Evolutionary conservation across 2,329 filamentous ascomycete genomes (phyloP).

Genomic region (Didymella pomorum): DNA sequence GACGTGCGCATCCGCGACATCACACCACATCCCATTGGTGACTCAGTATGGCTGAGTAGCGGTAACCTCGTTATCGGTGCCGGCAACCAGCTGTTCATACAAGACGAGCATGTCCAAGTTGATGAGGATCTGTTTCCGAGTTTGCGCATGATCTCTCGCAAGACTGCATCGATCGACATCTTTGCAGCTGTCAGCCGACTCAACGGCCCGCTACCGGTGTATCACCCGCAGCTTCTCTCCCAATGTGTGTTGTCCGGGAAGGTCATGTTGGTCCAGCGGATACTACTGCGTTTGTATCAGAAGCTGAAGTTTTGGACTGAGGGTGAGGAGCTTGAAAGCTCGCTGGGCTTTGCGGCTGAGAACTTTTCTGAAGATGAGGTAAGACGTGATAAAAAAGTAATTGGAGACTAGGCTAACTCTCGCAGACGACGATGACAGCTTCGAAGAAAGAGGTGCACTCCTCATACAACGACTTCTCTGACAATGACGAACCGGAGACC

Average conservation of each 20-base stretch:
- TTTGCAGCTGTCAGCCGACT: slow-evolving; percentile 84
- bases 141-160: slow-evolving; percentile 59
- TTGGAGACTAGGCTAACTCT: slow-evolving; percentile 24
- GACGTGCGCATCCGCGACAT: slow-evolving; percentile 82
- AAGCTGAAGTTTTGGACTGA: slow-evolving; percentile 83
- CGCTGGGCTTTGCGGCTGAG: slow-evolving; percentile 67
- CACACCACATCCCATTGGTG: slow-evolving; percentile 89
- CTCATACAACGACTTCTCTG: slow-evolving; percentile 61
- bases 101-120: slow-evolving; percentile 76
- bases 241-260: slow-evolving; percentile 88
- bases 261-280: slow-evolving; percentile 71
- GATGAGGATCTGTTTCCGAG: slow-evolving; percentile 67
- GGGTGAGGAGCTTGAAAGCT: slow-evolving; percentile 80
- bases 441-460: slow-evolving; percentile 59
- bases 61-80: slow-evolving; percentile 87
- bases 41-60: slow-evolving; percentile 88
- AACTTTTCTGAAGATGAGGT: slow-evolving; percentile 59
- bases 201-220: slow-evolving; percentile 87
- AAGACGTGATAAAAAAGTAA: no score
- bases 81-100: slow-evolving; percentile 89
- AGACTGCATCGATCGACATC: slow-evolving; percentile 68
- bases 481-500: slow-evolving; percentile 66
- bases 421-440: slow-evolving; percentile 49
- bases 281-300: slow-evolving; percentile 76
- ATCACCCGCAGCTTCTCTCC: slow-evolving; percentile 89